Percentiles rank a stretch among this genome's conserved stretches.
These are phyloP conservation scores for Phytopythium vexans DNA, from an alignment of 352 stramenopile species.

Conservation along the genomic window DNA sequence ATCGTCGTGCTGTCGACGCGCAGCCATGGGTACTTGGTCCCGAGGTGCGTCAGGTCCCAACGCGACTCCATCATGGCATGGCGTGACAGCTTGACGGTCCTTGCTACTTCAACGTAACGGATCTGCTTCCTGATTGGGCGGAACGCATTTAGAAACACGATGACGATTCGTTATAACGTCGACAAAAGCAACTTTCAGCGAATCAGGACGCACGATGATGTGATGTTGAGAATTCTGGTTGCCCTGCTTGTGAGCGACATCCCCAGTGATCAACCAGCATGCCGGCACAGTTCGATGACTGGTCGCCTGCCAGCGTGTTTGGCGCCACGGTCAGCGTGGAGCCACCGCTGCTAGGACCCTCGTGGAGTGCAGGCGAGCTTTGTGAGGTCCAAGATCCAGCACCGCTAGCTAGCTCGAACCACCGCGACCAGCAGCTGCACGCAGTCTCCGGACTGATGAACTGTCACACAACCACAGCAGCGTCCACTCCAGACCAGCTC, in stretches of 20 bases:
- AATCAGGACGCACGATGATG: no score
- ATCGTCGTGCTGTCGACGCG: slow-evolving; percentile 59
- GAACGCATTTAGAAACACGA: no score
- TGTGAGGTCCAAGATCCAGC: no score
- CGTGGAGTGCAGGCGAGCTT: no score
- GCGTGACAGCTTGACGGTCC: neutral
- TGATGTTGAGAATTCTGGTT: no score
- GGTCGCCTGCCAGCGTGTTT: slow-evolving; percentile 47
- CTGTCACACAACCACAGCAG: slow-evolving; percentile 3
- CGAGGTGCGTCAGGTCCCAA: slow-evolving; percentile 59
- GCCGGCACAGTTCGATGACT: slow-evolving; percentile 19
- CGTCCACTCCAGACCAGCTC: neutral
- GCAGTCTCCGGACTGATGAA: slow-evolving; percentile 5
- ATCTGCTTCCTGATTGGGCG: neutral
- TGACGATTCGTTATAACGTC: no score
- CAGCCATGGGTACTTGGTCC: slow-evolving; percentile 76
- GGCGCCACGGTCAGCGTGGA: slow-evolving; percentile 12
- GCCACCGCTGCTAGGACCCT: neutral
- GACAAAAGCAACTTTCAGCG: no score
- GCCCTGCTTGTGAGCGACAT: no score
- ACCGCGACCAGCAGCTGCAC: neutral
- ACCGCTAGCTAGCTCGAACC: no score
- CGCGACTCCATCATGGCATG: neutral
- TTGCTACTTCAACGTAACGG: neutral
- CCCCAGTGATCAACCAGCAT: no score